Evolutionary conservation across 2,329 filamentous ascomycete genomes (phyloP), one percentile per base, ranked within the genome.

Genomic region (Fusarium tricinctum): DNA sequence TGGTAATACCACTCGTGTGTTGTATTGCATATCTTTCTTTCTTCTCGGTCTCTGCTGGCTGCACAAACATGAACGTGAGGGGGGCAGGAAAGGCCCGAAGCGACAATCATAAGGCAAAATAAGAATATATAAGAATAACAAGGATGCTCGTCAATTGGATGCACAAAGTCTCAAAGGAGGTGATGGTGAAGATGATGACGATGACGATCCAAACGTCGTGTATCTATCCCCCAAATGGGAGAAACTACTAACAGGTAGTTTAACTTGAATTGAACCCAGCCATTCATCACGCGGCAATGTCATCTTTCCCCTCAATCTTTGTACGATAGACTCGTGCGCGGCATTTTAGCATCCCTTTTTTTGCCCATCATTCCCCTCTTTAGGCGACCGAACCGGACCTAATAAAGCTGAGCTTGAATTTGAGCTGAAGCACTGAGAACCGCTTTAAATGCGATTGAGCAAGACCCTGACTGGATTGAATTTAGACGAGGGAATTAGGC

Each of bases 251-350:
- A 6, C 8, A 23, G 7, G 9, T 26, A 26, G 26, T 26, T 26
- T 26, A 26, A 26, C 26, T 26, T 26, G 26, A 10, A 26, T 26
- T 55, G 30, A 14, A 14, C 13, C 30, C 12, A 57, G 39, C 65
- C 66, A 68, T 52, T 60, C 55, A 54, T 61, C 55, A 57, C 40
- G 20, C 45, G 39, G n/a, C 47, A 69, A 43, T 62, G 56, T 61
- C 63, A 66, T 66, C 30, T 52, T 48, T 61, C 54, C 63, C 61
- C 26, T 23, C 32, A 28, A 54, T 50, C 17, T 35, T 17, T 26
- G 9, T 26, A 26, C 26, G 26, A 7, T 35, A n/a, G n/a, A 38
- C 35, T 38, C 35, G 35, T 38, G 35, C 35, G 35, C 35, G 35
- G 17, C 17, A 38, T 38, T 38, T 66, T 51, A 30, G 23, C 32